Conservation (phyloP, 2,329 filamentous ascomycete genomes). For the Aspergillus thermomutatus region DNA sequence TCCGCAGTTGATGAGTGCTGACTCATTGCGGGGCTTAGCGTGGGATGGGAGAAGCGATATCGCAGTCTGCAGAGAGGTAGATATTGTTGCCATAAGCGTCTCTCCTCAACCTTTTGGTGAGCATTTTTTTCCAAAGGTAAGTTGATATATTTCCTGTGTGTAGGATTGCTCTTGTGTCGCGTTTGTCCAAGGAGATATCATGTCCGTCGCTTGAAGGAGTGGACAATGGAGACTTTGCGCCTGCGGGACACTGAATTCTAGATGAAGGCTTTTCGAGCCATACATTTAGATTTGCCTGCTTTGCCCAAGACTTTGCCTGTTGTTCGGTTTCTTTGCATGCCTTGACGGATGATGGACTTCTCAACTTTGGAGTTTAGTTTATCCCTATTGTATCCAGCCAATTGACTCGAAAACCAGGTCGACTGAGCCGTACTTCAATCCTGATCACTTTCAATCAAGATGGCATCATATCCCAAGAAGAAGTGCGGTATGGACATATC, state of each 20-base stretch:
- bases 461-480: slow-evolving; percentile 36
- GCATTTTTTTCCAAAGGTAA: slow-evolving; percentile 18
- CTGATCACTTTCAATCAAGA: slow-evolving; percentile 15
- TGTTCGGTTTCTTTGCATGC: not conserved
- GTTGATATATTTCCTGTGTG: slow-evolving; percentile 8
- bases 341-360: not conserved
- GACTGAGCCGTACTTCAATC: slow-evolving; percentile 1
- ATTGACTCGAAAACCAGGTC: slow-evolving; percentile 5
- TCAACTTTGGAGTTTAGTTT: not conserved
- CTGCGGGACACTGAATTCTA: not conserved
- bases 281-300: not conserved
- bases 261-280: not conserved
- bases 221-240: not conserved
- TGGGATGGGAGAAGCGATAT: slow-evolving; percentile 27
- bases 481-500: slow-evolving; percentile 35
- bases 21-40: slow-evolving; percentile 22
- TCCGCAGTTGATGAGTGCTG: slow-evolving; percentile 11
- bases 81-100: slow-evolving; percentile 18
- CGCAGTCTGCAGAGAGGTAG: slow-evolving; percentile 15
- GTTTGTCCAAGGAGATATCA: not conserved
- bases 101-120: slow-evolving; percentile 12
- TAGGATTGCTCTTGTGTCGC: not conserved
- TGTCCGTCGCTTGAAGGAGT: not conserved
- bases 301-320: not conserved
- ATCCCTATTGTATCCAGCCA: not conserved